Evolutionary conservation across 305 asterid genomes (phyloP), one percentile per base, ranked within the genome.

Genomic region (Galium porrigens): DNA sequence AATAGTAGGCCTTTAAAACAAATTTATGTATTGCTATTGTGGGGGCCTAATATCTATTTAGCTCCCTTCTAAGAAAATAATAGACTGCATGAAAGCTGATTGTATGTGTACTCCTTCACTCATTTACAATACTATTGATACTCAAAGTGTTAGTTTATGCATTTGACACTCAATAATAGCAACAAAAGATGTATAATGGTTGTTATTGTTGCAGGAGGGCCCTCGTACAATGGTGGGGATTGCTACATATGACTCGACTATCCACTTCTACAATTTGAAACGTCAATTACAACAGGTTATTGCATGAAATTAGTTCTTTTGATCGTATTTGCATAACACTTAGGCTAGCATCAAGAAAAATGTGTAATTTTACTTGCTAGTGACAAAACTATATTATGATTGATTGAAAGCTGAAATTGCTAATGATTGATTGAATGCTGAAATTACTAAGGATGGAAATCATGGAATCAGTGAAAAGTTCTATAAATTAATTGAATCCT

Each of bases 191-290:
- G 39, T 4, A 1, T 30, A 30, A 52, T 39, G 52, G 27, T 37
- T 64, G 61, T 34, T 82, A 53, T 67, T 71, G 63, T 70, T 89
- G 84, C 88, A 92, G 99, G 95, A 85, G 66, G 89, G 90, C 78
- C 91, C 94, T 59, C 84, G 91, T 67, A 89, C 97, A 42, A 74
- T 82, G 83, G 95, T 87, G 76, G 99, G 99, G 61, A 78, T 92
- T 78, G 99, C 99, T 76, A 92, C 99, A 52, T 92, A 84, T 81
- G 99, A 92, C 72, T 85, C 95, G 36, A 89, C 94, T 72, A 82
- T 92, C 78, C 99, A 92, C 83, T 92, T 92, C 72, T 89, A 92
- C 89, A 83, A 87, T 84, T 82, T 92, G 65, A 92, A 84, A 73
- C 92, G 97, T 66, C 88, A 86, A 67, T 68, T 74, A 62, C 96